A percentile compares a stretch with the other conserved stretches of the same genome.
phyloP scores from a whole-genome alignment of 768 basidiomycete genomes.

The Pleurotus giganteus region DNA sequence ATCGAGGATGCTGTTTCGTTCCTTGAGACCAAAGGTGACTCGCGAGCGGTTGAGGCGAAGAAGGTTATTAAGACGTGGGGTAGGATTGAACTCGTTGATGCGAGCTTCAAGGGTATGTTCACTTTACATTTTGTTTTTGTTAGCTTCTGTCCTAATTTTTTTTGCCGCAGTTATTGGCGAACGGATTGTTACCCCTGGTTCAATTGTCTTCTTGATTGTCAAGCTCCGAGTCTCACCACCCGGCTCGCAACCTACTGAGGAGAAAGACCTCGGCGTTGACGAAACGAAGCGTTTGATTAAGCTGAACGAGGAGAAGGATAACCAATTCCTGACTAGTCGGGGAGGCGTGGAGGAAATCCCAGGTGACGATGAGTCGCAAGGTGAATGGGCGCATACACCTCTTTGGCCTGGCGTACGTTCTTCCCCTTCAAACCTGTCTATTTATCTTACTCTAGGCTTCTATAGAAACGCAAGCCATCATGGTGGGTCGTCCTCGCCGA shows the following conservation, averaged over 20 bases:
- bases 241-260: constrained; percentile 24
- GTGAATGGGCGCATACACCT: constrained; percentile 83
- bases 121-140: neutral
- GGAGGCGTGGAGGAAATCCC: constrained; percentile 61
- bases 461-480: constrained; percentile 79
- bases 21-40: constrained; percentile 53
- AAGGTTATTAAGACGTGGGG: constrained; percentile 73
- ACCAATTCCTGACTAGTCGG: constrained; percentile 64
- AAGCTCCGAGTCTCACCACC: constrained; percentile 77
- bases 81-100: constrained; percentile 74
- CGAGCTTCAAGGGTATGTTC: constrained; percentile 76
- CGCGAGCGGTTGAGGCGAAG: constrained; percentile 48
- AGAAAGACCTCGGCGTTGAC: constrained; percentile 42
- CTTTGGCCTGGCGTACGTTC: constrained; percentile 81
- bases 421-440: neutral
- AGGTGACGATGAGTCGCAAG: constrained; percentile 32
- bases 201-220: constrained; percentile 84
- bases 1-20: constrained; percentile 43
- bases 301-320: constrained; percentile 60
- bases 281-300: constrained; percentile 46
- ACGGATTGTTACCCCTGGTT: constrained; percentile 79
- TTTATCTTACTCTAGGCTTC: constrained; percentile 7
- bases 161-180: constrained; percentile 78
- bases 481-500: constrained; percentile 95
- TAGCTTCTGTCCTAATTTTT: neutral